Conservation (phyloP, 257 asterid genomes). For the Euphrasia confusa region DNA sequence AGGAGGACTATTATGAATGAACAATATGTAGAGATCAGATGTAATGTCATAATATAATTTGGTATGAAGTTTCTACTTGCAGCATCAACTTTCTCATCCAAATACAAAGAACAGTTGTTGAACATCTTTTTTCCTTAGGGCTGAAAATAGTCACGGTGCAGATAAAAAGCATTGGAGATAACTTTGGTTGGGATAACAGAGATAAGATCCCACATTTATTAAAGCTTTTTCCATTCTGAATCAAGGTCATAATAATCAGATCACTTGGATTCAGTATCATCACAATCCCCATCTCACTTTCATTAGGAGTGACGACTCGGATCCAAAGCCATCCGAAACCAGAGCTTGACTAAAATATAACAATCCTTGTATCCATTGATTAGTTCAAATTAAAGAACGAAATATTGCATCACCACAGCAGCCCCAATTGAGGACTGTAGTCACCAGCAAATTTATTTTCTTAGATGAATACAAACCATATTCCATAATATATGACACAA, state of each 20-base stretch:
- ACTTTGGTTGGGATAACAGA: constrained; percentile 5
- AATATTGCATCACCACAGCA: constrained; percentile 13
- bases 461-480: constrained; percentile 12
- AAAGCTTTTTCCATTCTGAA: not conserved
- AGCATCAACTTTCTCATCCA: not conserved
- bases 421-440: constrained; percentile 20
- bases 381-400: no score
- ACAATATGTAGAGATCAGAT: not conserved
- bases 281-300: no score
- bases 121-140: not conserved
- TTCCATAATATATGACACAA: constrained; percentile 15
- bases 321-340: no score
- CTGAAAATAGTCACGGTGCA: not conserved
- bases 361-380: no score
- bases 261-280: no score
- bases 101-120: constrained; percentile 1
- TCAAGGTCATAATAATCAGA: no score
- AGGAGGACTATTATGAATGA: no score
- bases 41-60: constrained; percentile 1
- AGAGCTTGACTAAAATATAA: no score
- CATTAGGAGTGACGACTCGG: no score
- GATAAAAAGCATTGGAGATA: constrained; percentile 9
- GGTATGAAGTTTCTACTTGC: not conserved
- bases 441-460: not conserved
- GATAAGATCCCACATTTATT: constrained; percentile 13